Evolutionary conservation across 1,284 basidiomycete genomes (phyloP), one percentile per base, ranked within the genome.

Genomic region (Ceratobasidium sp.): DNA sequence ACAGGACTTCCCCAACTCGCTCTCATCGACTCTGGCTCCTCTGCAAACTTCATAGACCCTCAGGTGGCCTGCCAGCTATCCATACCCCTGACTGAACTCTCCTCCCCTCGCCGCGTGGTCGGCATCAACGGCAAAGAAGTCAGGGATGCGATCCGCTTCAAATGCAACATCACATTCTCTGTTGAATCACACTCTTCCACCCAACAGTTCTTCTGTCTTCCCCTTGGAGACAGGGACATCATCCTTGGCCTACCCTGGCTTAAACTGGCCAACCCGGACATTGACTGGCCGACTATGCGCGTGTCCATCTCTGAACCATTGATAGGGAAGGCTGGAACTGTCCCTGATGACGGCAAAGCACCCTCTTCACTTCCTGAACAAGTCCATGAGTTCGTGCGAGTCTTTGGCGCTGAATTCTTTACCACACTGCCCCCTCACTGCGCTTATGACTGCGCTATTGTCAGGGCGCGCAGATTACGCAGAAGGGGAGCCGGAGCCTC

Each of bases 241-340:
- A 63, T 26, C 46, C 40, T 33, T 6, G 58, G 58, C 9, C 58
- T 61, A 4, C 58, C 58, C 58, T 61, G 58, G 28, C 58, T 61
- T 1, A 61, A 28, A 13, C 58, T 28, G 3, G 58, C 58, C 4
- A 61, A 61, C 58, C 28, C 58, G 1, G 26, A 33, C 28, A 39
- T 61, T 26, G 58, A 61, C 18, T 61, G 58, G 58, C 26, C 58
- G 10, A 33, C 6, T 33, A 61, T 61, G 58, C 23, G 13, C 7
- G 46, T 49, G 18, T 33, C 10, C 28, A 33, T 61, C 1, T 1
- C 23, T 28, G 23, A 28, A 2, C 58, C 58, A 1, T 6, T 28
- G 6, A 6, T 33, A 33, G 23, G 13, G 4, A 28, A 23, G 13
- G 28, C 9, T 15, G 13, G 28, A 28, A 33, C 10, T 9, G 2